A percentile compares a stretch with the other conserved stretches of the same genome.
These are phyloP conservation scores for Vaccinium macrocarpon DNA, from an alignment of 148 eudicot genomes.

Conservation along the genomic window DNA sequence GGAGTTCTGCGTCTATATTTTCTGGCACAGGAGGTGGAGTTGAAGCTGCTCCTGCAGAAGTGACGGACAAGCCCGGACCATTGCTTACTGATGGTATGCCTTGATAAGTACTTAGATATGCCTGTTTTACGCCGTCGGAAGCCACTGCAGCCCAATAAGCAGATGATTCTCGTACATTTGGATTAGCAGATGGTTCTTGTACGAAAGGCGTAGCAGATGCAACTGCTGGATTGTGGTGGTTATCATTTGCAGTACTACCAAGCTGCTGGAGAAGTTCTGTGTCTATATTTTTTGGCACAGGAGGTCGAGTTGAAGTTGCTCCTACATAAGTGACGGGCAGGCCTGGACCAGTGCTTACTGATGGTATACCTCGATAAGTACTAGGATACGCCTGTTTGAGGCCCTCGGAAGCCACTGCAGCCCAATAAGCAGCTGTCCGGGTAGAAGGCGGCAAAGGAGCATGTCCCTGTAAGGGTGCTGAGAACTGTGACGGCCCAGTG, in stretches of 20 bases:
- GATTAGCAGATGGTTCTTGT: not conserved
- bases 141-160: slow-evolving; percentile 24
- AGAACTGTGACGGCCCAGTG: not conserved
- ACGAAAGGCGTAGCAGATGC: not conserved
- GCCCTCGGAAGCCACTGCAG: slow-evolving; percentile 19
- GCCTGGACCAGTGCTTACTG: not conserved
- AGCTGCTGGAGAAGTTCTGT: not conserved
- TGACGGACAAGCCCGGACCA: not conserved
- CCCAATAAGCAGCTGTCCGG: slow-evolving; percentile 23
- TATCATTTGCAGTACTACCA: not conserved
- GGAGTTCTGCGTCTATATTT: not conserved
- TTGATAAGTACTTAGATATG: slow-evolving; percentile 5
- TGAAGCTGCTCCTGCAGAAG: slow-evolving; percentile 9
- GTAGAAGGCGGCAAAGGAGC: not conserved
- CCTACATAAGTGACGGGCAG: not conserved
- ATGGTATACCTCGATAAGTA: slow-evolving; percentile 2
- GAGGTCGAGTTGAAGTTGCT: not conserved
- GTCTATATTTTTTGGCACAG: not conserved
- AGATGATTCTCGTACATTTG: not conserved
- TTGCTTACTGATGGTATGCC: not conserved
- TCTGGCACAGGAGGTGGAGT: not conserved
- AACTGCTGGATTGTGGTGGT: not conserved
- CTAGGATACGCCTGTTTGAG: slow-evolving; percentile 1
- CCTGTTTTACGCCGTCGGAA: slow-evolving; percentile 10
- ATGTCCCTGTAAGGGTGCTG: not conserved